Conservation (phyloP, 1,139 yeast species). For the Debaryomyces subglobosus region DNA sequence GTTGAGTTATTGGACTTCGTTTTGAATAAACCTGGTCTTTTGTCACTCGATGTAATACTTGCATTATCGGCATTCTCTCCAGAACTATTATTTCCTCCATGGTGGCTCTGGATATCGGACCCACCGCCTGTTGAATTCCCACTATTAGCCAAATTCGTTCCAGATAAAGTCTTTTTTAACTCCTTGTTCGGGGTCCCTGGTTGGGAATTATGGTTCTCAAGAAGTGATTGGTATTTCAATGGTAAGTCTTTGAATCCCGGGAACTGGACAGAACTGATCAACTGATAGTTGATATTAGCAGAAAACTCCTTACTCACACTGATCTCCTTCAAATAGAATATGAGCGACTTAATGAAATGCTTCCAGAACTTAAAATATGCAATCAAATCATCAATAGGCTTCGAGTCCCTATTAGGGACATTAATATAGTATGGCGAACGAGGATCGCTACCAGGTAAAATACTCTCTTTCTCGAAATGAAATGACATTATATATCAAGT, state of each 20-base stretch:
- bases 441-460: constrained; percentile 39
- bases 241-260: constrained; percentile 50
- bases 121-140: constrained; percentile 5
- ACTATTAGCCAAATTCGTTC: constrained; percentile 14
- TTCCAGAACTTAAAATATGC: constrained; percentile 73
- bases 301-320: constrained; percentile 70
- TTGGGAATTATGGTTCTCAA: constrained; percentile 23
- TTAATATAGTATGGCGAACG: constrained; percentile 45
- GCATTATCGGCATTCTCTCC: constrained; percentile 7
- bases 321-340: constrained; percentile 63
- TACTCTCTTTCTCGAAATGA: constrained; percentile 31
- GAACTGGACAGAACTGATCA: constrained; percentile 63
- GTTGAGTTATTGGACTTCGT: constrained; percentile 34
- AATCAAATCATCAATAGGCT: constrained; percentile 54
- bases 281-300: constrained; percentile 63
- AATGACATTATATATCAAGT: constrained; percentile 4
- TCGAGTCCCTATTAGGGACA: constrained; percentile 42
- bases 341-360: constrained; percentile 62
- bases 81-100: constrained; percentile 7
- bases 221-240: constrained; percentile 15
- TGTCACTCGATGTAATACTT: constrained; percentile 14
- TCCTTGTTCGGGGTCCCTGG: constrained; percentile 30
- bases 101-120: neutral
- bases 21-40: constrained; percentile 38
- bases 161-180: constrained; percentile 25